phyloP scores from a whole-genome alignment of 2,329 filamentous ascomycete species.

The Cordyceps pruinosa region DNA sequence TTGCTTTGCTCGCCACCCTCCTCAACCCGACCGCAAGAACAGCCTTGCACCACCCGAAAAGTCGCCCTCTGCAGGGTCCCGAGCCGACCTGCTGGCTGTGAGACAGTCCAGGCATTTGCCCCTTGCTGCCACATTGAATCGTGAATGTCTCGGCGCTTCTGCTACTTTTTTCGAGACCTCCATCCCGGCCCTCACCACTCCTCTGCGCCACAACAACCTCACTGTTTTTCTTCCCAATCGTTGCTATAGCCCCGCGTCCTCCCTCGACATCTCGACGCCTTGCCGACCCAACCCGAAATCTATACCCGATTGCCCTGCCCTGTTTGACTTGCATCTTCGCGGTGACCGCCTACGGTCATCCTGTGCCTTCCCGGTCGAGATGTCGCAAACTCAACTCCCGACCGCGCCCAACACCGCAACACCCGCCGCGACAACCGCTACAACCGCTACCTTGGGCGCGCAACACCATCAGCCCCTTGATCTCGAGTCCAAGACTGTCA shows the following conservation, averaged over 20 bases:
- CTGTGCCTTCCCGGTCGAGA: neutral
- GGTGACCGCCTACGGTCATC: neutral
- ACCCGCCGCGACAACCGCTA: neutral
- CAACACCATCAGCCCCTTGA: neutral
- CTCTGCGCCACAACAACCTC: neutral
- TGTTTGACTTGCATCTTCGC: neutral
- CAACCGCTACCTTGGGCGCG: neutral
- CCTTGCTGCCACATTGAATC: neutral
- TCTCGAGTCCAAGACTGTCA: neutral
- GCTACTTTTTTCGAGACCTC: conserved; percentile 6
- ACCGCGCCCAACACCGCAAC: neutral
- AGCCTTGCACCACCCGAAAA: neutral
- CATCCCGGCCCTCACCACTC: neutral
- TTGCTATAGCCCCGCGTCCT: neutral
- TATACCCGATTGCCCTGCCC: neutral
- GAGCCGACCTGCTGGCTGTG: neutral
- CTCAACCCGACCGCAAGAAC: neutral
- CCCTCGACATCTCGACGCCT: neutral
- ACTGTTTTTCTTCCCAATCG: neutral
- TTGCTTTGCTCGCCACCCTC: neutral
- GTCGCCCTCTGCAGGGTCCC: neutral
- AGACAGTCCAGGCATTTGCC: conserved; percentile 2
- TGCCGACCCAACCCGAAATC: neutral
- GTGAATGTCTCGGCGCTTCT: conserved; percentile 9
- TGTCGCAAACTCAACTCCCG: neutral